A percentile compares a stretch with the other conserved stretches of the same genome.
Conservation (phyloP, 345 rosid species). For the Conringia planisiliqua region DNA sequence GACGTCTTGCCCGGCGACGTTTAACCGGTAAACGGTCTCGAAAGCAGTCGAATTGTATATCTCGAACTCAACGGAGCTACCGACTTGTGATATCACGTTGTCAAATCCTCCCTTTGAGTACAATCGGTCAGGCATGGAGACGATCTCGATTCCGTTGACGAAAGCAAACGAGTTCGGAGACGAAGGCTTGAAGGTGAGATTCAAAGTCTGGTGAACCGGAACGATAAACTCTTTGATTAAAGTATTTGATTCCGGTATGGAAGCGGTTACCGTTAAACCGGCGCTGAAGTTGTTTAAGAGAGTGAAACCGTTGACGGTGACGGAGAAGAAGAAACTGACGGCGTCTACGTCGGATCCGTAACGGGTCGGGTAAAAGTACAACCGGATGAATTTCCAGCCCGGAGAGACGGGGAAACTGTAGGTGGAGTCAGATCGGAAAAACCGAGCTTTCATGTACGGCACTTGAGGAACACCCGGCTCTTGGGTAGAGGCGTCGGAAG, state of each 20-base stretch:
- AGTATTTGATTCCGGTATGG: not conserved
- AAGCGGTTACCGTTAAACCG: not conserved
- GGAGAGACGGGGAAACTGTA: conserved; percentile 22
- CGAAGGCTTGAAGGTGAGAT: conserved; percentile 36
- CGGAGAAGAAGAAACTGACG: not conserved
- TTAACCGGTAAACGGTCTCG: conserved; percentile 31
- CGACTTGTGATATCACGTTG: not conserved
- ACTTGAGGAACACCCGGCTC: not conserved
- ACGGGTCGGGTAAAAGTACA: conserved; percentile 24
- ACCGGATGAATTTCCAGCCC: conserved; percentile 32
- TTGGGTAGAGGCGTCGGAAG: not conserved
- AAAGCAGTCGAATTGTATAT: conserved; percentile 15
- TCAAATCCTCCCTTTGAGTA: conserved; percentile 22
- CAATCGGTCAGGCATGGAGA: conserved; percentile 29
- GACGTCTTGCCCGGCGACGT: conserved; percentile 10
- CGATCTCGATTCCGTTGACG: conserved; percentile 36
- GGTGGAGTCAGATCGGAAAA: conserved; percentile 13
- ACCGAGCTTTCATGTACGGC: conserved; percentile 33
- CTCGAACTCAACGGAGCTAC: fast-evolving
- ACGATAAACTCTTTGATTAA: conserved; percentile 21
- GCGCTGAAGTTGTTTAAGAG: conserved; percentile 39
- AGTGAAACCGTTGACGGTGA: conserved; percentile 27
- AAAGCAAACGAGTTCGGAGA: conserved; percentile 25
- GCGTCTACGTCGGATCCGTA: conserved; percentile 6
- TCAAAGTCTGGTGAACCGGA: conserved; percentile 18